A percentile compares a stretch with the other conserved stretches of the same genome.
These are phyloP conservation scores for Vitis labrusca DNA, from an alignment of 164 flowering plant species.

Conservation along the genomic window DNA sequence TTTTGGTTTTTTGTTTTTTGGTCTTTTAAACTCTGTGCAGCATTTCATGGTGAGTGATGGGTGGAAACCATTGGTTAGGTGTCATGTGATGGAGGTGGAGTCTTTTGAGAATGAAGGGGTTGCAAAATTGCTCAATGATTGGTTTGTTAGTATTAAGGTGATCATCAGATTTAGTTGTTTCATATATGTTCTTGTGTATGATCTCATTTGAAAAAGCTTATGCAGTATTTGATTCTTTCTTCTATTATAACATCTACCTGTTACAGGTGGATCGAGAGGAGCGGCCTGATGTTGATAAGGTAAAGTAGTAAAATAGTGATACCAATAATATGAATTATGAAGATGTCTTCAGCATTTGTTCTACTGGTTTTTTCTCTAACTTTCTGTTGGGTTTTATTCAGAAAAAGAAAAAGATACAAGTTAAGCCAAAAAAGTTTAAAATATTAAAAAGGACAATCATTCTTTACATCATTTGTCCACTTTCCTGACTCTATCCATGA, in stretches of 20 bases:
- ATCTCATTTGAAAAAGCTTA: background rate
- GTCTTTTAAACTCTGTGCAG: no score
- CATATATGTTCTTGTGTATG: background rate
- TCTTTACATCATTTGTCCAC: no score
- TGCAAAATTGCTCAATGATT: slow-evolving; percentile 79
- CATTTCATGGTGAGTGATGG: background rate
- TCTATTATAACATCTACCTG: slow-evolving; percentile 11
- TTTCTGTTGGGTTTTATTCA: background rate
- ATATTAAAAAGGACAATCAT: no score
- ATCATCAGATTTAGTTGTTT: slow-evolving; percentile 2
- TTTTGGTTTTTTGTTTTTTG: background rate
- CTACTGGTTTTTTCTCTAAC: background rate
- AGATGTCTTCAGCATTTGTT: background rate
- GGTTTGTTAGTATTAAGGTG: slow-evolving; percentile 96
- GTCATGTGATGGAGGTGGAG: slow-evolving; percentile 99
- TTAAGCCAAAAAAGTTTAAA: no score
- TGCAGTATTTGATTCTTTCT: background rate
- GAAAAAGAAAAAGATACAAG: no score
- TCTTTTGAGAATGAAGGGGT: slow-evolving; percentile 89
- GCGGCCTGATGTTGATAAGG: slow-evolving; percentile 98
- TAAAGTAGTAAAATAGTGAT: slow-evolving; percentile 14
- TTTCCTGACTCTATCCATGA: no score
- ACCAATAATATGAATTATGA: background rate
- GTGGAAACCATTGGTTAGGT: slow-evolving; percentile 44
- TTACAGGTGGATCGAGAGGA: slow-evolving; percentile 96